phyloP scores from a whole-genome alignment of 2,329 filamentous ascomycete genomes.

The Phoma sp. region DNA sequence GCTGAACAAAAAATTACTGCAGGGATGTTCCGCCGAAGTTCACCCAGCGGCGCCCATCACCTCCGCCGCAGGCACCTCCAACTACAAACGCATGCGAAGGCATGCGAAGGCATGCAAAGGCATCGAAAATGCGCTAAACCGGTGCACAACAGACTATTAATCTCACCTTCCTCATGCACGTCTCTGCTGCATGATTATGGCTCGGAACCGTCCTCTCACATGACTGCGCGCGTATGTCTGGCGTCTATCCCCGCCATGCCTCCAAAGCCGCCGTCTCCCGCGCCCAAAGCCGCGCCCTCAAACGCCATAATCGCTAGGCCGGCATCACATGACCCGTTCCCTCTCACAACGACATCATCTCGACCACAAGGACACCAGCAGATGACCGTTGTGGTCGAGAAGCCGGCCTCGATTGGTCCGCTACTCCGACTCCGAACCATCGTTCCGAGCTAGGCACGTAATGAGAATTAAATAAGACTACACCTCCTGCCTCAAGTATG shows the following conservation, averaged over 20 bases:
- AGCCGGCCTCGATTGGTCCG: conserved; percentile 16
- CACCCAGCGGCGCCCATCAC: conserved; percentile 5
- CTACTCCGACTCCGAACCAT: conserved; percentile 16
- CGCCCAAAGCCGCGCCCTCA: conserved; percentile 19
- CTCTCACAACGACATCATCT: conserved; percentile 15
- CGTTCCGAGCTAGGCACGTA: conserved; percentile 6
- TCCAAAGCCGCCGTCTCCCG: conserved; percentile 1
- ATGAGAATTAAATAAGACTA: conserved; percentile 8
- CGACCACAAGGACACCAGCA: conserved; percentile 11
- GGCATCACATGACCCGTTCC: conserved; percentile 14
- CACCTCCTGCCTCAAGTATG: conserved; percentile 1
- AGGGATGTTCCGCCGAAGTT: conserved; percentile 29
- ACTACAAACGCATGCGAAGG: too few species aligned
- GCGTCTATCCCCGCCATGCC: conserved; percentile 13
- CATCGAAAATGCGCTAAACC: background rate
- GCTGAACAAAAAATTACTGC: conserved; percentile 44
- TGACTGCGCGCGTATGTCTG: conserved; percentile 4
- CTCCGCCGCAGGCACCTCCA: background rate
- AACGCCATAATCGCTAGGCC: conserved; percentile 21
- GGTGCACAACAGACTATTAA: background rate
- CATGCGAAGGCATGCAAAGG: background rate
- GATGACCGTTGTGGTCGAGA: conserved; percentile 16
- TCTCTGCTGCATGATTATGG: background rate
- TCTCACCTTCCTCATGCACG: background rate
- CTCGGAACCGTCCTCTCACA: background rate